Conservation (phyloP, 2,329 filamentous ascomycete species). For the Aotearoamyces nothofagi region DNA sequence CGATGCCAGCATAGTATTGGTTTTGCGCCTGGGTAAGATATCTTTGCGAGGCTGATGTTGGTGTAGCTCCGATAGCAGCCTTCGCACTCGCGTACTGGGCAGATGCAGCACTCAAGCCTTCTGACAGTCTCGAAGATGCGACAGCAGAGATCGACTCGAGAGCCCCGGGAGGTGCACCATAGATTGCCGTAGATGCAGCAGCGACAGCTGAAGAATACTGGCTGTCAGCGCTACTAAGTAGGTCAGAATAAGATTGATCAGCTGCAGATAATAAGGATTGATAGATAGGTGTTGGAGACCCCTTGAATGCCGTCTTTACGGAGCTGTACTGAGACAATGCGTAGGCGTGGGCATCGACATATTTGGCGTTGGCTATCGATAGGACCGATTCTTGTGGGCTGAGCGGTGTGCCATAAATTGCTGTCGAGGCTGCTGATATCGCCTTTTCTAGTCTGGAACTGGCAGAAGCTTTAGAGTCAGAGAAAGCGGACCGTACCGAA, state of each 20-base stretch:
- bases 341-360: slow-evolving; percentile 51
- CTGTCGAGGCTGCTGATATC: slow-evolving; percentile 34
- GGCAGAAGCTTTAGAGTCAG: slow-evolving; percentile 46
- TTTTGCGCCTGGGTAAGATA: slow-evolving; percentile 44
- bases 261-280: slow-evolving; percentile 24
- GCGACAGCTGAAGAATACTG: slow-evolving; percentile 19
- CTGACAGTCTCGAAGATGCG: slow-evolving; percentile 52
- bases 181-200: slow-evolving; percentile 21
- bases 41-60: slow-evolving; percentile 32
- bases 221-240: slow-evolving; percentile 8
- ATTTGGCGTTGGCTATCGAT: slow-evolving; percentile 50
- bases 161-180: slow-evolving; percentile 25
- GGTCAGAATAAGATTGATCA: slow-evolving; percentile 8
- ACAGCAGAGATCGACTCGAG: slow-evolving; percentile 47
- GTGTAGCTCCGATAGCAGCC: slow-evolving; percentile 47
- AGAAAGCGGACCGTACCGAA: slow-evolving; percentile 54
- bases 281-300: slow-evolving; percentile 34
- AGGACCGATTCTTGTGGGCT: slow-evolving; percentile 19
- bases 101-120: slow-evolving; percentile 56
- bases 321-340: slow-evolving; percentile 42
- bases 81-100: slow-evolving; percentile 57
- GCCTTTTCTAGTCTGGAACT: slow-evolving; percentile 41
- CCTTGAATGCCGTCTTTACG: slow-evolving; percentile 47
- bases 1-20: slow-evolving; percentile 65
- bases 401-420: slow-evolving; percentile 30